These are phyloP conservation scores for Coffea eugenioides DNA, from an alignment of 257 asterid genomes.

Conservation along the genomic window DNA sequence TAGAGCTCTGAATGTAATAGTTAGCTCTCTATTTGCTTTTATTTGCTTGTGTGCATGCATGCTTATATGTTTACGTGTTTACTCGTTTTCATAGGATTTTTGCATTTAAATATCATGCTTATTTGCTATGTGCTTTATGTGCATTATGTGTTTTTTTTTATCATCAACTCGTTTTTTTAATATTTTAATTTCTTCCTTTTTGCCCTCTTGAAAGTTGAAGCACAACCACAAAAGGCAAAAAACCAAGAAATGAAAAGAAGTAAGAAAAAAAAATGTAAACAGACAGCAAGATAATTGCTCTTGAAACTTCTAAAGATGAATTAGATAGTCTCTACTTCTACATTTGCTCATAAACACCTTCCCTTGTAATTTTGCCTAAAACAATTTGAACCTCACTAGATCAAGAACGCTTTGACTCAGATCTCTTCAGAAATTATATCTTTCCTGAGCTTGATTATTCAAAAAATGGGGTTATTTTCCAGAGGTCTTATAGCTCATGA, in stretches of 20 bases:
- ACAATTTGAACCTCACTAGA: constrained; percentile 3
- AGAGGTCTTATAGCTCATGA: neutral
- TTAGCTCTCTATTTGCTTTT: too few relatives aligned
- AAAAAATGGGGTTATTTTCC: constrained; percentile 3
- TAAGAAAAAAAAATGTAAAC: neutral
- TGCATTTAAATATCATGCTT: too few relatives aligned
- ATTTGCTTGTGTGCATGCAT: too few relatives aligned
- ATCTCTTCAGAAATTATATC: neutral
- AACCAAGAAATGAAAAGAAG: neutral
- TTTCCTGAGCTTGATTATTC: neutral
- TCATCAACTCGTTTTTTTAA: neutral
- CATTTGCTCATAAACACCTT: neutral
- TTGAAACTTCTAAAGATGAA: neutral
- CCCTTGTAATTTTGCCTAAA: neutral
- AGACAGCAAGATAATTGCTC: neutral
- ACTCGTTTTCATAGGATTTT: too few relatives aligned
- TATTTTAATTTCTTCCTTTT: neutral
- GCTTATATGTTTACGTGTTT: too few relatives aligned
- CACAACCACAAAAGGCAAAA: neutral
- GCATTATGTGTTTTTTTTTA: neutral
- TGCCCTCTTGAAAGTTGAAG: neutral
- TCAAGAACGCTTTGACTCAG: neutral
- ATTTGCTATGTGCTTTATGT: too few relatives aligned
- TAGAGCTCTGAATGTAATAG: too few relatives aligned
- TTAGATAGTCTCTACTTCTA: neutral